Evolutionary conservation across 495 filamentous ascomycete species (phyloP).

Genomic region (Penicillium egyptiacum): DNA sequence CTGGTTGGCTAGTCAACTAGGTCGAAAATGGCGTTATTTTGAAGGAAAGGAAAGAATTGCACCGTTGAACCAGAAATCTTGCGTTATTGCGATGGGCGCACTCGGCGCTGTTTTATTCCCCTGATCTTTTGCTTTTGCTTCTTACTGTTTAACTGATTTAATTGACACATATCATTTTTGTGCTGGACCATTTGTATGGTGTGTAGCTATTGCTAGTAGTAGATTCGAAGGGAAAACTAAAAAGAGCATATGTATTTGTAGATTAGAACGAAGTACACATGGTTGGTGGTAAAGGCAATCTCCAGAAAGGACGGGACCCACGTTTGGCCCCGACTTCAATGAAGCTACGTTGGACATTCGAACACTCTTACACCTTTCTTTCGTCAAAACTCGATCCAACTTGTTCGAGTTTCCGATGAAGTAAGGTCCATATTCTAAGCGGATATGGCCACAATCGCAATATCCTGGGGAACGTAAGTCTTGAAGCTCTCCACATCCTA

Average conservation of each 20-base stretch:
- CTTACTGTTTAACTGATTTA: background rate
- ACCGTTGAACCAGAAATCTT: background rate
- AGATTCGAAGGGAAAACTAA: background rate
- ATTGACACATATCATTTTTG: background rate
- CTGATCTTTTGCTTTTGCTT: background rate
- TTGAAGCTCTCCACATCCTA: conserved; percentile 9
- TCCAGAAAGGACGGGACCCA: background rate
- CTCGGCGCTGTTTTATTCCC: conserved; percentile 7
- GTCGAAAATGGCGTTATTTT: background rate
- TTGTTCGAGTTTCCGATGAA: background rate
- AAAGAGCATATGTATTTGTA: background rate
- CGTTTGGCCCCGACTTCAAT: conserved; percentile 5
- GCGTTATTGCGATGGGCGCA: conserved; percentile 13
- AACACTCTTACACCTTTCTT: background rate
- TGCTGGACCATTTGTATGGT: background rate
- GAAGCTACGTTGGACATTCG: background rate
- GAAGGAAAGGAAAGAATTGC: background rate
- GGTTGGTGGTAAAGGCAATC: background rate
- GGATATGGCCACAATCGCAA: conserved; percentile 35
- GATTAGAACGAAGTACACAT: background rate
- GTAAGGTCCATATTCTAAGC: background rate
- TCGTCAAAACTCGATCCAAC: background rate
- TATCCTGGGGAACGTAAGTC: conserved; percentile 42
- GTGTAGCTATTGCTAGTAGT: background rate
- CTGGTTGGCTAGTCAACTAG: background rate